Percentiles rank a stretch among this genome's conserved stretches.
These are phyloP conservation scores for Hyparrhenia diplandra DNA, from an alignment of 176 grass and related monocot genomes.

Conservation along the genomic window DNA sequence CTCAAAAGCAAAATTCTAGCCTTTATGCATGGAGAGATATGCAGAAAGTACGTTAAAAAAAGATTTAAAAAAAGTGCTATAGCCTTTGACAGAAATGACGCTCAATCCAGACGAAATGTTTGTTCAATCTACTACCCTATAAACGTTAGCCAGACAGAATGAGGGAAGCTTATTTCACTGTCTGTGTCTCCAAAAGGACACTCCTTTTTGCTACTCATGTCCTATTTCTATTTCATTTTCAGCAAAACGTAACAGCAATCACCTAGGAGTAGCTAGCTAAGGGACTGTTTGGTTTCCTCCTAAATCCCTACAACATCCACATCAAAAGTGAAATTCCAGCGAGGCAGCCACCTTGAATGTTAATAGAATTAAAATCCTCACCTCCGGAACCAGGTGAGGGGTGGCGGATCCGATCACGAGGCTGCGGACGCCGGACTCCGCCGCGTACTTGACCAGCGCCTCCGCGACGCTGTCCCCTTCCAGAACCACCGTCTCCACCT, in stretches of 20 bases:
- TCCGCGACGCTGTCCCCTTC: conserved; percentile 63
- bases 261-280: too few relatives aligned
- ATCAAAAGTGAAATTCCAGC: conserved; percentile 14
- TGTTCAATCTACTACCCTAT: not conserved
- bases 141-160: not conserved
- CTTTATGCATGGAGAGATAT: not conserved
- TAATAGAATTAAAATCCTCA: not conserved
- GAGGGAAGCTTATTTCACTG: not conserved
- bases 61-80: not conserved
- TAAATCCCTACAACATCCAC: not conserved
- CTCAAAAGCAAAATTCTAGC: conserved; percentile 13
- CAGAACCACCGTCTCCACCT: conserved; percentile 83
- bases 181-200: not conserved
- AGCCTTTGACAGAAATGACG: too few relatives aligned
- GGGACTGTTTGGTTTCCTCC: too few relatives aligned
- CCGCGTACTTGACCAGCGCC: conserved; percentile 56
- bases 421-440: conserved; percentile 54
- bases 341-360: not conserved
- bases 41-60: not conserved
- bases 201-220: conserved; percentile 12
- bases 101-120: too few relatives aligned
- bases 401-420: conserved; percentile 66
- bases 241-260: too few relatives aligned
- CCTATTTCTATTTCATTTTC: not conserved
- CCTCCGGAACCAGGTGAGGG: conserved; percentile 52